Evolutionary conservation across 2,329 filamentous ascomycete species (phyloP), one percentile per base, ranked within the genome.

Genomic region (Aspergillus proliferans): DNA sequence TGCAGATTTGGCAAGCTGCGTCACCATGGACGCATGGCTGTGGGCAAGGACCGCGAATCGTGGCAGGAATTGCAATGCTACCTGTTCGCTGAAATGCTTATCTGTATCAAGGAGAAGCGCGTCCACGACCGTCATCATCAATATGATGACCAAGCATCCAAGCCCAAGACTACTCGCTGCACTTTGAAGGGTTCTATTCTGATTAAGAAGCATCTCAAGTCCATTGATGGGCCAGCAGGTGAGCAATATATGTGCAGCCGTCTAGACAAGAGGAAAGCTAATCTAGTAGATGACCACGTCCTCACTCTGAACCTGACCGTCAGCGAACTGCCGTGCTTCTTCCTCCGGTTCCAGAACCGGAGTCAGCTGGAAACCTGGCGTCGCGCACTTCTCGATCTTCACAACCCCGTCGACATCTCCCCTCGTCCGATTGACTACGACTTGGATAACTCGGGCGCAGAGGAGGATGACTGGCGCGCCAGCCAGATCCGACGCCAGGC

Each of bases 41-140:
- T 98, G 19, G 93, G 93, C 59, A 98, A 98, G 71, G 93, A 98
- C 69, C 90, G 90, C 58, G 80, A 92, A 56, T 91, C 91, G 6
- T 98, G 93, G 93, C 93, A 98, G 74, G 93, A 97, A 67, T 74
- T 98, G 48, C 91, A 98, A 68, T 98, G 93, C 69, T 98, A 89
- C 67, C 79, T 98, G 26, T 98, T 98, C 65, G 88, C 87, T 4
- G 93, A 98, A 73, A 98, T 98, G 93, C 86, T 98, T 60, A 98
- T 98, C 56, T 98, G 93, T 65, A 90, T 98, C 52, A 98, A 97
- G 71, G 93, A 97, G 72, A 97, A 96, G 80, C 95, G 91, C 73
- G 70, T 77, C 7, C 67, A 75, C 8, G 58, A 76, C 36, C 60
- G 68, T 43, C 66, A 61, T 52, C 76, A 61, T 52, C 76, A 87